Evolutionary conservation across 2,329 filamentous ascomycete genomes (phyloP), one percentile per base, ranked within the genome.

Genomic region (Bipolaris bicolor): DNA sequence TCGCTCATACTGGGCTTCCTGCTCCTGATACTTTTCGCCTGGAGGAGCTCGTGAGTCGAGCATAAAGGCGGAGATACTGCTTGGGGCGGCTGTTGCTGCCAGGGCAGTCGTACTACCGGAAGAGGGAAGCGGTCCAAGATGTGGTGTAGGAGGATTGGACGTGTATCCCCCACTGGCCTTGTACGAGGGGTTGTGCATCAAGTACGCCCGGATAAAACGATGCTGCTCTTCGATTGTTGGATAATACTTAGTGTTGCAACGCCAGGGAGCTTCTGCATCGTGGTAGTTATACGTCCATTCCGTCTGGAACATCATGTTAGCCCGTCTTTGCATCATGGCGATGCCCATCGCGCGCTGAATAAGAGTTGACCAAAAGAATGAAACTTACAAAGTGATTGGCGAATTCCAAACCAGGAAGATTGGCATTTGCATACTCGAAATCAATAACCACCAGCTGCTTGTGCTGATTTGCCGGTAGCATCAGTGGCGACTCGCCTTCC

Each of bases 261-360:
- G 85, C 79, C 86, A 87, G 0, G 91, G 81, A 31, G 78, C 79
- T 26, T 81, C 79, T 3, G 86, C 77, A 72, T 95, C 88, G 73
- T 97, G 93, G 77, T 99, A 99, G 78, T 99, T 94, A 82, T 98
- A 98, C 67, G 91, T 90, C 95, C 95, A 99, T 78, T 99, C 95
- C 1, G 91, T 87, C 83, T 86, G 51, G 20, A 31, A 3, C 18
- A 13, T n/a, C 18, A 13, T n/a, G 29, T 57, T 15, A 57, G 54
- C 26, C 29, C 33, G 34, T 34, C 34, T 7, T 20, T 13, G 20
- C n/a, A 10, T 20, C 45, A 51, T 46, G 16, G 41, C 22, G 2
- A 33, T 31, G 22, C 20, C 20, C 4, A 41, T 9, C 15, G 10
- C 18, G 20, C 11, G 11, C 18, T 22, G 39, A 18, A 3, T 9